These are phyloP conservation scores for Drosera spatulata DNA, from an alignment of 179 eudicot species.

Conservation along the genomic window DNA sequence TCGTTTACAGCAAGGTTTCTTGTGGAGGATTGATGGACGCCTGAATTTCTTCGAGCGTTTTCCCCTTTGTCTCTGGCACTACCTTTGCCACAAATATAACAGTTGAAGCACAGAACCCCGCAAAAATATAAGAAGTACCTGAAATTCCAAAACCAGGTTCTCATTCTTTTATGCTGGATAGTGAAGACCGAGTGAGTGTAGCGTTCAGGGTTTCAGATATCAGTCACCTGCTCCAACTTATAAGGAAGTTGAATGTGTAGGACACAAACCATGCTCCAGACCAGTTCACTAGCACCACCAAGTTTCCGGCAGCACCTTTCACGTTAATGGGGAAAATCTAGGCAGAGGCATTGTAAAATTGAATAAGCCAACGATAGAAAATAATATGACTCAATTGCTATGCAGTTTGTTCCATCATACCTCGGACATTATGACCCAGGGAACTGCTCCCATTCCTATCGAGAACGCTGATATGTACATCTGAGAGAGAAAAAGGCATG, in stretches of 20 bases:
- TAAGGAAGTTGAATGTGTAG: conserved; percentile 77
- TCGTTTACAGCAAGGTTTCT: too few relatives aligned
- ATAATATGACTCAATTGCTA: too few relatives aligned
- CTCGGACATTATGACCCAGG: conserved; percentile 83
- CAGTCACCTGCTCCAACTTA: conserved; percentile 54
- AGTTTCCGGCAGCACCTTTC: conserved; percentile 75
- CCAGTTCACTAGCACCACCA: conserved; percentile 76
- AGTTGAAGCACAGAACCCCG: conserved; percentile 35
- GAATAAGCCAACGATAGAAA: background rate
- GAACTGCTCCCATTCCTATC: conserved; percentile 68
- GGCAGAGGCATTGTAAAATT: background rate
- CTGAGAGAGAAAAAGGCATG: conserved; percentile 11
- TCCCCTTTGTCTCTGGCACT: conserved; percentile 87
- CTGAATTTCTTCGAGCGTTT: conserved; percentile 73
- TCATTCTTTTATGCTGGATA: too few relatives aligned
- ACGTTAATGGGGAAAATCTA: conserved; percentile 79
- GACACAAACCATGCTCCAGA: conserved; percentile 78
- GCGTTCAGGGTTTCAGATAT: too few relatives aligned
- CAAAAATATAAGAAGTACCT: conserved; percentile 49
- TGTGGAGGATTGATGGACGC: conserved; percentile 31
- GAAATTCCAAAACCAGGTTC: background rate
- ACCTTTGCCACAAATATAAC: conserved; percentile 56
- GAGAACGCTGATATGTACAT: conserved; percentile 41
- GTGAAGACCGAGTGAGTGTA: too few relatives aligned
- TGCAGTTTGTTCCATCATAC: conserved; percentile 11